phyloP scores from a whole-genome alignment of 495 filamentous ascomycete species.

The Pseudomonodictys pantanalensis region DNA sequence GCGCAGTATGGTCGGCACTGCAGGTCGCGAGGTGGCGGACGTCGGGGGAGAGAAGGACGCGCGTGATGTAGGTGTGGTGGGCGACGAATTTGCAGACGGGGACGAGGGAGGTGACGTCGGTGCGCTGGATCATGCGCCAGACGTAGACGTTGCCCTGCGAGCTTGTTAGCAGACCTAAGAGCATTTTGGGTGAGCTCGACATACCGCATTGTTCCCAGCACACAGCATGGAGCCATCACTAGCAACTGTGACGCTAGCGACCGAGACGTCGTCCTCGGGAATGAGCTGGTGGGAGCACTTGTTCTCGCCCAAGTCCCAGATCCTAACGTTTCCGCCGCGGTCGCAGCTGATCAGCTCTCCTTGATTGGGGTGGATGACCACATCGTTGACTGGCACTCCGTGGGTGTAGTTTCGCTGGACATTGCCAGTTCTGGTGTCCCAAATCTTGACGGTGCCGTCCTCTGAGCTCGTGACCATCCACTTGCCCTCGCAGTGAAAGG shows the following conservation, averaged over 20 bases:
- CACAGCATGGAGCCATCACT: slow-evolving; percentile 93
- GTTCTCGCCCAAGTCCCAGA: slow-evolving; percentile 97
- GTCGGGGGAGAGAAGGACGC: slow-evolving; percentile 92
- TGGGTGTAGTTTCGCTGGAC: slow-evolving; percentile 93
- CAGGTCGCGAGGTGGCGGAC: slow-evolving; percentile 97
- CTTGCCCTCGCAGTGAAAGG: slow-evolving; percentile 97
- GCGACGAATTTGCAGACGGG: slow-evolving; percentile 91
- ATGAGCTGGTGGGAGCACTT: slow-evolving; percentile 95
- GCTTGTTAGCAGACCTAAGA: background rate
- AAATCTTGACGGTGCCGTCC: slow-evolving; percentile 96
- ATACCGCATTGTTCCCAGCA: slow-evolving; percentile 87
- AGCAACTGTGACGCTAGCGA: slow-evolving; percentile 91
- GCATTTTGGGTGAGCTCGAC: background rate
- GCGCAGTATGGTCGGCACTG: slow-evolving; percentile 95
- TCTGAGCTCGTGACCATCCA: slow-evolving; percentile 99
- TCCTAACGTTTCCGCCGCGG: slow-evolving; percentile 83
- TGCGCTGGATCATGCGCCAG: slow-evolving; percentile 83
- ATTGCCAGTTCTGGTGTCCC: slow-evolving; percentile 86
- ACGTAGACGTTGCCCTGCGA: slow-evolving; percentile 90
- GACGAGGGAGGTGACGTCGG: slow-evolving; percentile 80
- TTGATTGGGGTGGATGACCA: slow-evolving; percentile 97
- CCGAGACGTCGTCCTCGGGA: slow-evolving; percentile 89
- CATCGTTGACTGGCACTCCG: slow-evolving; percentile 84
- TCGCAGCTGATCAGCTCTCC: slow-evolving; percentile 97
- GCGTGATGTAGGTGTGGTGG: slow-evolving; percentile 90